A percentile compares a stretch with the other conserved stretches of the same genome.
Evolutionary conservation across 495 filamentous ascomycete species (phyloP).

Genomic region (Talaromyces borbonicus): DNA sequence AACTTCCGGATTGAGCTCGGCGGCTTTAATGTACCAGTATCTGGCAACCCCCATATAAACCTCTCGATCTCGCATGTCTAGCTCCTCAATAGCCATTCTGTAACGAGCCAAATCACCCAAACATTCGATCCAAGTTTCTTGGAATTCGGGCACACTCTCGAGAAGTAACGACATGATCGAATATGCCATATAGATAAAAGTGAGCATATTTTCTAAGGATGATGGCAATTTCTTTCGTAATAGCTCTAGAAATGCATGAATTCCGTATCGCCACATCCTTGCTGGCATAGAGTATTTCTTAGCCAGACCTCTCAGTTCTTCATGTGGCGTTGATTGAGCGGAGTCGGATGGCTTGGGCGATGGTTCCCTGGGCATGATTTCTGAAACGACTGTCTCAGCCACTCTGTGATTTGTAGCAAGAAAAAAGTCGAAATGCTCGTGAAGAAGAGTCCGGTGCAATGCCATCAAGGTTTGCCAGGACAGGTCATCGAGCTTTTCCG

Average conservation of each 20-base stretch:
- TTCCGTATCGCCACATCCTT: slow-evolving; percentile 77
- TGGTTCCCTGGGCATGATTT: no score
- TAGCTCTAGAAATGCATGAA: slow-evolving; percentile 68
- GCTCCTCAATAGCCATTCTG: slow-evolving; percentile 71
- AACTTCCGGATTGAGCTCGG: slow-evolving; percentile 56
- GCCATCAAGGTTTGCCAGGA: slow-evolving; percentile 69
- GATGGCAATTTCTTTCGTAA: slow-evolving; percentile 58
- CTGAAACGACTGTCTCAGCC: no score
- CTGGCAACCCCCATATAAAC: slow-evolving; percentile 67
- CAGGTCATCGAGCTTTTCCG: slow-evolving; percentile 40
- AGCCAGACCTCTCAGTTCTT: slow-evolving; percentile 47
- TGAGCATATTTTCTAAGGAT: slow-evolving; percentile 68
- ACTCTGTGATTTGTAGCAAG: slow-evolving; percentile 68
- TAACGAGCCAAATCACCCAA: slow-evolving; percentile 69
- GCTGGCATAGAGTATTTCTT: slow-evolving; percentile 71
- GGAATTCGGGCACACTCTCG: slow-evolving; percentile 65
- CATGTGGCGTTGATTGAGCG: slow-evolving; percentile 55
- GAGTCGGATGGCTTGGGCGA: no score
- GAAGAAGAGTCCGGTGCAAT: slow-evolving; percentile 59
- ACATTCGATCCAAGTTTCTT: slow-evolving; percentile 87
- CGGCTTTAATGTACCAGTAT: slow-evolving; percentile 74
- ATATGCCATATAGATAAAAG: slow-evolving; percentile 74
- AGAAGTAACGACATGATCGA: slow-evolving; percentile 70
- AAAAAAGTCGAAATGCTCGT: slow-evolving; percentile 79
- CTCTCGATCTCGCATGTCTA: slow-evolving; percentile 60